A percentile compares a stretch with the other conserved stretches of the same genome.
Evolutionary conservation across 495 filamentous ascomycete genomes (phyloP).

Genomic region (Elaphomyces granulatus): DNA sequence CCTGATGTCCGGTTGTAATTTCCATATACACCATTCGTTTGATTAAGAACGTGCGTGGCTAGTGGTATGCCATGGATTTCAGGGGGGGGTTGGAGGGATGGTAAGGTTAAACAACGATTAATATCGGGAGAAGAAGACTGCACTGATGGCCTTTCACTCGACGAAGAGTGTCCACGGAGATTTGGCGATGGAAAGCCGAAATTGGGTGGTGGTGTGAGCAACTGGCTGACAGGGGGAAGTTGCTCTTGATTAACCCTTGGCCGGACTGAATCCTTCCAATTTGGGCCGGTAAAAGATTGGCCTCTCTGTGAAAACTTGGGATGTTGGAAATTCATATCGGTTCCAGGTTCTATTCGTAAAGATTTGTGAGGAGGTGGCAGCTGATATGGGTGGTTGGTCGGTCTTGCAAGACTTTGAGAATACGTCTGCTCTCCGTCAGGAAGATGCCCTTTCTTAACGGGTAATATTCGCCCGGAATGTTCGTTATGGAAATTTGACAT

Average conservation of each 20-base stretch:
- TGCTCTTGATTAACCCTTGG: slow-evolving; percentile 17
- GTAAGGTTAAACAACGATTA: neutral
- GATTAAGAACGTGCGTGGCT: neutral
- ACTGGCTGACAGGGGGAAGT: slow-evolving; percentile 34
- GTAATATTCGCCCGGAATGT: slow-evolving; percentile 37
- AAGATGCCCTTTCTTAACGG: slow-evolving; percentile 18
- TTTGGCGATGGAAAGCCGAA: neutral
- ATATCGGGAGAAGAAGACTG: neutral
- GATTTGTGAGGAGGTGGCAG: slow-evolving; percentile 29
- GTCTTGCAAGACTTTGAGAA: slow-evolving; percentile 23
- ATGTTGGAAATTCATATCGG: slow-evolving; percentile 26
- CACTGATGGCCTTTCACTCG: neutral
- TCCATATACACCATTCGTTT: neutral
- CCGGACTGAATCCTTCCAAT: slow-evolving; percentile 9
- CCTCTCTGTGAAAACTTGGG: slow-evolving; percentile 18
- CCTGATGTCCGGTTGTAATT: neutral
- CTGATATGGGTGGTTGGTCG: slow-evolving; percentile 30
- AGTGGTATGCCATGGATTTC: neutral
- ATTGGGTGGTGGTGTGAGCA: slow-evolving; percentile 28
- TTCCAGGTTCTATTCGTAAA: slow-evolving; percentile 20
- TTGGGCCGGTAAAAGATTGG: slow-evolving; percentile 12
- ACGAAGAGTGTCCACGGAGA: neutral
- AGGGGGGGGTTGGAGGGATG: neutral
- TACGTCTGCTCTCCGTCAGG: slow-evolving; percentile 19
- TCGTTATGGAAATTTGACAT: slow-evolving; percentile 35